Conservation (phyloP, 768 basidiomycete genomes). For the Hirschioporus abietinus region DNA sequence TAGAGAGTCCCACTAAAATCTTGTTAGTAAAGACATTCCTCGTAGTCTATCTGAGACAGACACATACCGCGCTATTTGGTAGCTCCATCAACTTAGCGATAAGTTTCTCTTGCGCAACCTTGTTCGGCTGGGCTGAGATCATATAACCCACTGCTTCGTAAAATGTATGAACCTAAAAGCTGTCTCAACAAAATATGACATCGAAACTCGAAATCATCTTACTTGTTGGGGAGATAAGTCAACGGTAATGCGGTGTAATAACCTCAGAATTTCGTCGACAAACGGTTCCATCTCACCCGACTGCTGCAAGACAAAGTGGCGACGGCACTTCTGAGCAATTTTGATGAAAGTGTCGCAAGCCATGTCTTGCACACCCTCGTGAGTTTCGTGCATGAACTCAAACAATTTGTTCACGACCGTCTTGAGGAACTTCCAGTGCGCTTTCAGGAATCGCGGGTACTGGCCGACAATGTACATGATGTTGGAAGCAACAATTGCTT, state of each 20-base stretch:
- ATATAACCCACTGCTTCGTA: slow-evolving; percentile 99
- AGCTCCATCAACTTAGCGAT: slow-evolving; percentile 95
- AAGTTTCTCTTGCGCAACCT: slow-evolving; percentile 91
- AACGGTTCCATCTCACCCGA: slow-evolving; percentile 96
- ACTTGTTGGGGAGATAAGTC: slow-evolving; percentile 89
- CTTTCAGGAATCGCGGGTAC: slow-evolving; percentile 98
- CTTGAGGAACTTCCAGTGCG: slow-evolving; percentile 99
- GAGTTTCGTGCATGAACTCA: slow-evolving; percentile 99
- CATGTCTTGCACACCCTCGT: slow-evolving; percentile 99
- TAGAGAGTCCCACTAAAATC: slow-evolving; percentile 83
- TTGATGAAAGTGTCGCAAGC: slow-evolving; percentile 99
- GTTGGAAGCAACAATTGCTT: slow-evolving; percentile 94
- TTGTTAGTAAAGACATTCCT: background rate
- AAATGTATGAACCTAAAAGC: slow-evolving; percentile 79
- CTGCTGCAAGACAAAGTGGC: slow-evolving; percentile 99
- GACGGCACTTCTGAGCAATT: slow-evolving; percentile 96
- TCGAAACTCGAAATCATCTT: slow-evolving; percentile 7
- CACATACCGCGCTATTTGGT: slow-evolving; percentile 90
- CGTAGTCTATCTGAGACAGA: background rate
- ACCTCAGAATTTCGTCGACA: slow-evolving; percentile 92
- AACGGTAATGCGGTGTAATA: slow-evolving; percentile 89
- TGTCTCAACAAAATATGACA: slow-evolving; percentile 11
- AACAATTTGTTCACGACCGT: slow-evolving; percentile 99
- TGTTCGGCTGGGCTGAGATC: slow-evolving; percentile 99
- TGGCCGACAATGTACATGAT: slow-evolving; percentile 99